Conservation (phyloP, 306 rosid species). For the Cyclanthera cordifolia region DNA sequence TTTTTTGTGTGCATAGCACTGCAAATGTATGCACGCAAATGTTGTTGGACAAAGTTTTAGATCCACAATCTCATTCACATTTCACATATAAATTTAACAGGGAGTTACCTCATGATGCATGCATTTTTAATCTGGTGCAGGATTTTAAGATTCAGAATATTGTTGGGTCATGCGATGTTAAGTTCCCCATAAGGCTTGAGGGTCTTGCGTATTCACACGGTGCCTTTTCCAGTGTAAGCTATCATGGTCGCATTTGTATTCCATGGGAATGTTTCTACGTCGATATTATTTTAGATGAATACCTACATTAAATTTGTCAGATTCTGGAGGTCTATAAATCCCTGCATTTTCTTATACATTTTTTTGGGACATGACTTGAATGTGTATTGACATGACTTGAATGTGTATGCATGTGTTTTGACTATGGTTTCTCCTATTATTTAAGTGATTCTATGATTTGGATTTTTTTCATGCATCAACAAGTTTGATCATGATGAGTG, state of each 20-base stretch:
- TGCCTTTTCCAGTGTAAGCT: slow-evolving; percentile 82
- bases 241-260: background rate
- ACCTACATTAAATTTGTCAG: background rate
- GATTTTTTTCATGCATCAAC: background rate
- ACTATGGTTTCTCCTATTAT: background rate
- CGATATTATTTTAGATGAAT: too few species aligned
- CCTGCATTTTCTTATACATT: too few species aligned
- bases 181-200: slow-evolving; percentile 87
- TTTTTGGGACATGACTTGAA: background rate
- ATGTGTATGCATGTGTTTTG: background rate
- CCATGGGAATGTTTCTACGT: background rate
- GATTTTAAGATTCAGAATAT: slow-evolving; percentile 90
- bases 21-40: background rate
- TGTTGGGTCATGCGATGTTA: slow-evolving; percentile 86
- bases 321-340: background rate
- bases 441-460: background rate
- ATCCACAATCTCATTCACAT: background rate
- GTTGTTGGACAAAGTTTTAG: background rate
- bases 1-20: background rate
- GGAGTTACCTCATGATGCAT: background rate
- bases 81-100: background rate
- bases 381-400: background rate
- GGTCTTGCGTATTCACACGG: slow-evolving; percentile 85
- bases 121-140: slow-evolving; percentile 18
- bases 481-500: too few species aligned